Base-by-base conservation (phyloP, 2,329 filamentous ascomycete genomes). In the Akanthomyces uredinophilus region DNA sequence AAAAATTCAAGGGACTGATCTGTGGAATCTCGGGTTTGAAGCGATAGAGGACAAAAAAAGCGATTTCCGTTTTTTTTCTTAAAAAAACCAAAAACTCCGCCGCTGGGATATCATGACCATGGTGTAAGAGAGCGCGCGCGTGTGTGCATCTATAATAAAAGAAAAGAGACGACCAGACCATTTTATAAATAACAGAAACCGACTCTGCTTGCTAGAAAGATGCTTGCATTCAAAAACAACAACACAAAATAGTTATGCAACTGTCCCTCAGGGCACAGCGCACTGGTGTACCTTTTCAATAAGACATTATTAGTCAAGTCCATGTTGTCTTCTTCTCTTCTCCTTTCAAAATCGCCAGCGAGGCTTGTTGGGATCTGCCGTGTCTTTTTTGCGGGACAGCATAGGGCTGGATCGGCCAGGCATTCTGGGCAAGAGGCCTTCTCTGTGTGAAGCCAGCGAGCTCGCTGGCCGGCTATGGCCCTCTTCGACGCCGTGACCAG, bases 381-480 rank as follows among this genome's bases (percentile, higher is more conserved):
- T 63, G 64, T 41, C 67, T 76, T 73, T 72, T 67, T 74, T 76
- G 46, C 75, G 73, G 73, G 81, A 79, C 14, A 69, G 72, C 49
- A 57, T 56, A 2, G 56, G 57, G 37, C 62, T 60, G 44, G 56
- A 32, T 18, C 50, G 62, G 8, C 58, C 50, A 3, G 62, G 62
- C 52, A 60, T 61, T 61, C 81, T 76, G 20, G 85, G 83, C 24
- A 87, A 73, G 62, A 87, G 68, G 67, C 84, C 86, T 5, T 73
- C 77, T 35, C 85, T 80, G 20, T 41, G 68, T 2, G 75, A 73
- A 7, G 83, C 81, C 50, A 87, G 68, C 3, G 85, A 87, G 69
- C 83, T 87, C 49, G 80, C 81, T 13, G 86, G 80, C 35, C 85
- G 79, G 70, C 73, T 67, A 67, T 65, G 67, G 67, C 69, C 60